phyloP scores from a whole-genome alignment of 148 eudicot species.

The Vaccinium corymbosum region DNA sequence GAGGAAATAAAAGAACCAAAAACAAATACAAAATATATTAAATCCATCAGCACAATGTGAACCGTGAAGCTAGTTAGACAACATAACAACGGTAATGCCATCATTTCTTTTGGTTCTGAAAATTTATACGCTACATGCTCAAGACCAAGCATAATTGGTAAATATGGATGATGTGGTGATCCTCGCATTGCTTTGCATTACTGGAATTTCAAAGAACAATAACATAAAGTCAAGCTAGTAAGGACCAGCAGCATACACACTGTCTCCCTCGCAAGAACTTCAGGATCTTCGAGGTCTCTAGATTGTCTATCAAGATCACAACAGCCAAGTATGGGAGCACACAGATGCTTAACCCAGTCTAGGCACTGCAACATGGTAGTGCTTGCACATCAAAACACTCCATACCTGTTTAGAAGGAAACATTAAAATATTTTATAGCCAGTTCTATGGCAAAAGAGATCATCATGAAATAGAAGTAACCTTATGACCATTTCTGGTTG shows the following conservation, averaged over 20 bases:
- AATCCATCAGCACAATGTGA: neutral
- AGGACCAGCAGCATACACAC: slow-evolving; percentile 56
- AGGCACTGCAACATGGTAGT: slow-evolving; percentile 87
- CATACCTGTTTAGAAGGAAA: slow-evolving; percentile 49
- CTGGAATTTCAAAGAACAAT: neutral
- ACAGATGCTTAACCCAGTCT: slow-evolving; percentile 76
- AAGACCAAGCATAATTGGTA: neutral
- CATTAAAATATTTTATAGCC: slow-evolving; percentile 11
- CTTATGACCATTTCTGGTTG: slow-evolving; percentile 68
- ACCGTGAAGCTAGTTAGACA: neutral
- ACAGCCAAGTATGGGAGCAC: slow-evolving; percentile 58
- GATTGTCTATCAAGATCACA: slow-evolving; percentile 73
- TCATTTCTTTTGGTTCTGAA: slow-evolving; percentile 8
- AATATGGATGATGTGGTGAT: neutral
- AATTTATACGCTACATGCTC: neutral
- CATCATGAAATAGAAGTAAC: slow-evolving; percentile 25
- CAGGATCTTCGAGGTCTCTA: slow-evolving; percentile 75
- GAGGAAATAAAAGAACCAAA: neutral
- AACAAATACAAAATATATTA: neutral
- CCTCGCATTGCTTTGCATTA: neutral
- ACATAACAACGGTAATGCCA: neutral
- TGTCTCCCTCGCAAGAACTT: slow-evolving; percentile 76
- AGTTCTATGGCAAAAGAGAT: neutral
- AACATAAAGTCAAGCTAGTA: slow-evolving; percentile 10
- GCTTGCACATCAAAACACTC: slow-evolving; percentile 47